Conservation (phyloP, 345 rosid genomes). For the Citrus inodora region DNA sequence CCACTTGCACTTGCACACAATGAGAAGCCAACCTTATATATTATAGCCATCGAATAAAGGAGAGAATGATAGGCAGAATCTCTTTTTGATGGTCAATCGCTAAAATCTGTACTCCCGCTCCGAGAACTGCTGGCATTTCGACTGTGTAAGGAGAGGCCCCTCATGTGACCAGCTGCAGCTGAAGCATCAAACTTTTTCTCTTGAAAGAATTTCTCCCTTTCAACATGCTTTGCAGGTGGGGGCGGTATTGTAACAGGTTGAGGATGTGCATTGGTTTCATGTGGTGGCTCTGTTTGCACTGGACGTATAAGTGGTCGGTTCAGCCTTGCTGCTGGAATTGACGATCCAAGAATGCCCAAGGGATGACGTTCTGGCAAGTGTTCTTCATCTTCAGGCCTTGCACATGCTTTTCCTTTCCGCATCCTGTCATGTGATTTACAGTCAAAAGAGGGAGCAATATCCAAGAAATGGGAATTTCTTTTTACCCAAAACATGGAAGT, state of each 20-base stretch:
- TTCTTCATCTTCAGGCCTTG: constrained; percentile 77
- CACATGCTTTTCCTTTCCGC: constrained; percentile 86
- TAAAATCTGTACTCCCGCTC: constrained; percentile 72
- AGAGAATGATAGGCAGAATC: not conserved
- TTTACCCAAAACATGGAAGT: not conserved
- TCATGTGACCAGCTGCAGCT: constrained; percentile 55
- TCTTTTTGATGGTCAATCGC: constrained; percentile 37
- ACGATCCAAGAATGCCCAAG: constrained; percentile 47
- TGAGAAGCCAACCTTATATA: not conserved
- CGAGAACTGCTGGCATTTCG: constrained; percentile 78
- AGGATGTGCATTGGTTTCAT: constrained; percentile 33
- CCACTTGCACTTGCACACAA: not conserved
- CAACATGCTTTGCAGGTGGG: constrained; percentile 85
- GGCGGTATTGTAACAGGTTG: constrained; percentile 75
- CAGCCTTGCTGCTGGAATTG: constrained; percentile 50
- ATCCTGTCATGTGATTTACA: constrained; percentile 42
- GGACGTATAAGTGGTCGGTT: constrained; percentile 84
- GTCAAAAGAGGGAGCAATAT: not conserved
- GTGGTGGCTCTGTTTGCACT: constrained; percentile 36
- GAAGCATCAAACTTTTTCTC: constrained; percentile 73
- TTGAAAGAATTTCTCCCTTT: constrained; percentile 91
- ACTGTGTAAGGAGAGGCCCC: constrained; percentile 76
- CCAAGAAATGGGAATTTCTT: not conserved
- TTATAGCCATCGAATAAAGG: not conserved
- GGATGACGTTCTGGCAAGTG: constrained; percentile 30